Evolutionary conservation across 257 asterid species (phyloP).

Genomic region (Solanum sejunctum): DNA sequence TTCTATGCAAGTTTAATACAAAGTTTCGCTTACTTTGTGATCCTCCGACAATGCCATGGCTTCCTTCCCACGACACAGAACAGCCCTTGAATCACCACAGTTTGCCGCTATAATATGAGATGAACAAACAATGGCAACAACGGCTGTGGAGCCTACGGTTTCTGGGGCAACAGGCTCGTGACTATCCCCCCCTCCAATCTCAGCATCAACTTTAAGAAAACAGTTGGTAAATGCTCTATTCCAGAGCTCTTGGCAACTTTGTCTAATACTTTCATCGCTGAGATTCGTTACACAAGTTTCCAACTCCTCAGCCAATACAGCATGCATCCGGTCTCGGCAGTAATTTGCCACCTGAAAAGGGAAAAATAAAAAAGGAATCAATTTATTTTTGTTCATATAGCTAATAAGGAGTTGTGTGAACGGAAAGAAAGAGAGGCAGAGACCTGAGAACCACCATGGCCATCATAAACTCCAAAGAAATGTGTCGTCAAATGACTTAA

Average conservation of each 20-base stretch:
- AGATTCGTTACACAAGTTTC: conserved; percentile 20
- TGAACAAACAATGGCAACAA: conserved; percentile 79
- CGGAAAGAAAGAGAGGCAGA: not conserved
- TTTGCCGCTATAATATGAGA: conserved; percentile 91
- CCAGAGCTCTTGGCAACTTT: conserved; percentile 53
- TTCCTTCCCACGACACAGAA: conserved; percentile 82
- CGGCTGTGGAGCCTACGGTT: conserved; percentile 94
- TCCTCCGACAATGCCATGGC: conserved; percentile 68
- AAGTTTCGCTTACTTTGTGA: conserved; percentile 51
- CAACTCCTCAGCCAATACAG: conserved; percentile 59
- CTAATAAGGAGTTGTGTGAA: not conserved
- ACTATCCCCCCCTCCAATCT: conserved; percentile 43
- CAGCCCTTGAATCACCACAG: conserved; percentile 97
- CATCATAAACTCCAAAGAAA: conserved; percentile 95
- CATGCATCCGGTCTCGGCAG: conserved; percentile 70
- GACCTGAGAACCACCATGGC: conserved; percentile 98
- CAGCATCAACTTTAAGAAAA: conserved; percentile 79
- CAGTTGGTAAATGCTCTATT: conserved; percentile 51
- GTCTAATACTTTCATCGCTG: conserved; percentile 13
- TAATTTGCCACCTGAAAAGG: conserved; percentile 73
- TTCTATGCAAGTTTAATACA: not conserved
- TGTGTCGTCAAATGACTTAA: conserved; percentile 73
- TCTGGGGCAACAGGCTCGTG: conserved; percentile 69
- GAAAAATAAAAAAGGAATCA: not conserved
- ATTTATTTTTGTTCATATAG: not conserved